Percentiles rank a stretch among this genome's conserved stretches.
phyloP scores from a whole-genome alignment of 108 stramenopile species.

The Discostella stelligeroides region DNA sequence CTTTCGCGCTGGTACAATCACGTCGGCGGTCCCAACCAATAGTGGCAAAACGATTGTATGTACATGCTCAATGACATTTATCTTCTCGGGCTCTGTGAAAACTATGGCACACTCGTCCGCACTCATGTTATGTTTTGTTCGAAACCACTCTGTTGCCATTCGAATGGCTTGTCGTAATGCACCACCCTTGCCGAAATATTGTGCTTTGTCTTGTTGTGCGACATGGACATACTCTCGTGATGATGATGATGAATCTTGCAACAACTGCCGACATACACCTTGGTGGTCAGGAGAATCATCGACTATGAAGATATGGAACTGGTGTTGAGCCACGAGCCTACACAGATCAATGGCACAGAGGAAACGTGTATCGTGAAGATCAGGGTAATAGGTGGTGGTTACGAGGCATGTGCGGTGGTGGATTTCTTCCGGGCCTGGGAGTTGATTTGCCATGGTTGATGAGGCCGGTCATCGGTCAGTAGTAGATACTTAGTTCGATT shows the following conservation, averaged over 20 bases:
- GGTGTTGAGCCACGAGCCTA: constrained; percentile 28
- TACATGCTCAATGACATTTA: constrained; percentile 49
- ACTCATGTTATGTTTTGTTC: neutral
- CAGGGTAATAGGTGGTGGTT: constrained; percentile 40
- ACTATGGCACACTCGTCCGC: constrained; percentile 31
- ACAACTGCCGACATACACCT: no score
- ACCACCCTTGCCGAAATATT: constrained; percentile 56
- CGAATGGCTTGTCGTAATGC: constrained; percentile 57
- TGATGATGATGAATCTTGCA: no score
- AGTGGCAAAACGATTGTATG: constrained; percentile 14
- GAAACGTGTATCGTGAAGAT: constrained; percentile 45
- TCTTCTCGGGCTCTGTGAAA: constrained; percentile 68
- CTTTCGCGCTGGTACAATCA: constrained; percentile 48
- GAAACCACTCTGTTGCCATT: constrained; percentile 19
- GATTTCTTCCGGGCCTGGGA: neutral
- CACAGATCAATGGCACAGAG: constrained; percentile 47
- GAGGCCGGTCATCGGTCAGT: neutral
- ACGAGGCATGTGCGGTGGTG: constrained; percentile 14
- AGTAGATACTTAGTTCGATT: neutral
- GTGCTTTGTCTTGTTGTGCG: constrained; percentile 35
- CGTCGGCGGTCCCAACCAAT: constrained; percentile 32
- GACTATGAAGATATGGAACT: constrained; percentile 39
- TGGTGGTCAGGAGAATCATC: constrained; percentile 54
- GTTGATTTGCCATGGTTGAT: no score
- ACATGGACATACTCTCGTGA: constrained; percentile 29